A percentile compares a stretch with the other conserved stretches of the same genome.
phyloP scores from a whole-genome alignment of 306 rosid genomes.

The Quercus engelmannii region DNA sequence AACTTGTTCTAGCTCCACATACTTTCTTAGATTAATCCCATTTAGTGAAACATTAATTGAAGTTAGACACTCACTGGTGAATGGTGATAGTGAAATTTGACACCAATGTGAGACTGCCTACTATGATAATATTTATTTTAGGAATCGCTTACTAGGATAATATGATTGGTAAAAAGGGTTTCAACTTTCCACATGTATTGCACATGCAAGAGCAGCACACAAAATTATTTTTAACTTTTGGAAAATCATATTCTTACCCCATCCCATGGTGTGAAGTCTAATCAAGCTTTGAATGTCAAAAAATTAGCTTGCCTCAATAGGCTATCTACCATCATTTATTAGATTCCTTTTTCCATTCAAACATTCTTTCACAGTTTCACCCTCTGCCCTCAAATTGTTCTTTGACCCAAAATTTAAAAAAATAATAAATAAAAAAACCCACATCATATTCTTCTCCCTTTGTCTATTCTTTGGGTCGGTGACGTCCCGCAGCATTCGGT shows the following conservation, averaged over 20 bases:
- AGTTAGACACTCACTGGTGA: background rate
- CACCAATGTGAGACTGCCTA: background rate
- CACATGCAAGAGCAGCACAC: no score
- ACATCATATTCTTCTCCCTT: background rate
- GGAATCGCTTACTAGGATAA: no score
- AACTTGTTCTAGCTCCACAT: background rate
- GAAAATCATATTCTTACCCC: background rate
- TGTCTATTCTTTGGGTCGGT: background rate
- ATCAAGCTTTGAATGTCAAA: background rate
- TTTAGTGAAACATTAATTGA: background rate
- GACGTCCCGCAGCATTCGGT: no score
- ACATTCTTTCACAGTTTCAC: conserved; percentile 16
- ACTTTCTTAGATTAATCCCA: background rate
- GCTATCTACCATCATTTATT: background rate
- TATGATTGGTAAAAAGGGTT: no score
- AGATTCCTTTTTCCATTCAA: conserved; percentile 37
- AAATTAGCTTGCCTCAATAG: background rate
- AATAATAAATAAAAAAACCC: no score
- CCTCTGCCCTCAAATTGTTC: background rate
- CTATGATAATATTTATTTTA: background rate
- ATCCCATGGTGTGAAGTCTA: background rate
- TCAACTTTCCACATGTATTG: no score
- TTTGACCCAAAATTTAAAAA: no score
- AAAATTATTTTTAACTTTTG: background rate
- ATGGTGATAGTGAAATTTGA: background rate